Conservation (phyloP, 441 rosid genomes). For the Capsella rubella region DNA sequence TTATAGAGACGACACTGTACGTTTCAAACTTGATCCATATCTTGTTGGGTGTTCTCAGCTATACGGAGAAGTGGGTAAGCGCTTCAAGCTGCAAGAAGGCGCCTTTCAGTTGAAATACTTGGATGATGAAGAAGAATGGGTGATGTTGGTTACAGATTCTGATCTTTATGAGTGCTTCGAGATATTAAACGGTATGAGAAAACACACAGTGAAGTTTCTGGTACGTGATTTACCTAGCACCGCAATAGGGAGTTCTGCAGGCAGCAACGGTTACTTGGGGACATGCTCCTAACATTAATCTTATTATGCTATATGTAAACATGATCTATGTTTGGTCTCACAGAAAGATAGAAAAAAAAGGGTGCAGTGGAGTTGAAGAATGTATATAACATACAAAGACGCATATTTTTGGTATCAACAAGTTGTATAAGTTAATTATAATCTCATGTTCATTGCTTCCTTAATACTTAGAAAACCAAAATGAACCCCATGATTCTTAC, state of each 20-base stretch:
- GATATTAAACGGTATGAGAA: conserved; percentile 62
- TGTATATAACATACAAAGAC: conserved; percentile 24
- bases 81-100: conserved; percentile 73
- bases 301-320: background rate
- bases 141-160: conserved; percentile 68
- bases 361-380: conserved; percentile 29
- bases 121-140: conserved; percentile 95
- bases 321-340: conserved; percentile 21
- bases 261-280: conserved; percentile 63
- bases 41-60: conserved; percentile 67
- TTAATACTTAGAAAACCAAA: too few relatives aligned
- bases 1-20: conserved; percentile 72
- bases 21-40: conserved; percentile 83
- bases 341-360: conserved; percentile 9
- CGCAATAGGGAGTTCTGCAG: conserved; percentile 66
- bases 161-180: conserved; percentile 88
- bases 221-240: conserved; percentile 60
- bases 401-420: background rate
- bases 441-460: too few relatives aligned
- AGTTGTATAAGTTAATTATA: too few relatives aligned
- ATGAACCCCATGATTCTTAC: too few relatives aligned
- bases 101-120: conserved; percentile 83
- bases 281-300: conserved; percentile 44
- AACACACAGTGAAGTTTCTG: conserved; percentile 63
- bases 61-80: conserved; percentile 76